Percentiles rank a stretch among this genome's conserved stretches.
Evolutionary conservation across 129 eudicot genomes (phyloP).

Genomic region (Tagetes patula): DNA sequence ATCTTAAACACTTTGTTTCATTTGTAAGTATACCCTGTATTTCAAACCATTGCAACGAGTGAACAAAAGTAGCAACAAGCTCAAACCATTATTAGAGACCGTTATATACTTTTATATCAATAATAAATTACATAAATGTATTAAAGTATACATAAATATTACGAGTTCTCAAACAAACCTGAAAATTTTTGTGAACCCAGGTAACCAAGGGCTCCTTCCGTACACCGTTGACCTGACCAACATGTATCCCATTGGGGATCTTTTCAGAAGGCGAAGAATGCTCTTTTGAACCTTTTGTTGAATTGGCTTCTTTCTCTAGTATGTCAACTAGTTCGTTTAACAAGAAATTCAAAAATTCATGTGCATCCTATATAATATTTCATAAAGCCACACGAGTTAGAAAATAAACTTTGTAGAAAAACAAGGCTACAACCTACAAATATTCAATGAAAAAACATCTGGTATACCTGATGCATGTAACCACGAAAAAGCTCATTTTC

Average conservation of each 20-base stretch:
- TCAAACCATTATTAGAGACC: not conserved
- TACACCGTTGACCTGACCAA: slow-evolving; percentile 44
- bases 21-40: slow-evolving; percentile 67
- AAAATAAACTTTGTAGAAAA: not conserved
- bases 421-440: not conserved
- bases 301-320: slow-evolving; percentile 66
- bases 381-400: not conserved
- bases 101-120: not conserved
- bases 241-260: slow-evolving; percentile 62
- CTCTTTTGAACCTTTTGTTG: slow-evolving; percentile 48
- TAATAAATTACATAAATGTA: not conserved
- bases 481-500: slow-evolving; percentile 89
- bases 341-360: slow-evolving; percentile 79
- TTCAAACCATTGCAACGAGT: not conserved
- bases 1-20: slow-evolving; percentile 69
- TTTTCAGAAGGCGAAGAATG: slow-evolving; percentile 50
- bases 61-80: slow-evolving; percentile 1
- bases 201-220: slow-evolving; percentile 74
- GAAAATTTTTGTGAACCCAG: slow-evolving; percentile 92
- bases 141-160: not conserved
- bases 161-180: slow-evolving; percentile 41
- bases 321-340: slow-evolving; percentile 86
- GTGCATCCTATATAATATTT: slow-evolving; percentile 65
- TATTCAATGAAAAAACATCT: not conserved
- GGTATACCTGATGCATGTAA: slow-evolving; percentile 85